These are phyloP conservation scores for Purpureocillium takamizusanense DNA, from an alignment of 2,329 filamentous ascomycete genomes.

Conservation along the genomic window DNA sequence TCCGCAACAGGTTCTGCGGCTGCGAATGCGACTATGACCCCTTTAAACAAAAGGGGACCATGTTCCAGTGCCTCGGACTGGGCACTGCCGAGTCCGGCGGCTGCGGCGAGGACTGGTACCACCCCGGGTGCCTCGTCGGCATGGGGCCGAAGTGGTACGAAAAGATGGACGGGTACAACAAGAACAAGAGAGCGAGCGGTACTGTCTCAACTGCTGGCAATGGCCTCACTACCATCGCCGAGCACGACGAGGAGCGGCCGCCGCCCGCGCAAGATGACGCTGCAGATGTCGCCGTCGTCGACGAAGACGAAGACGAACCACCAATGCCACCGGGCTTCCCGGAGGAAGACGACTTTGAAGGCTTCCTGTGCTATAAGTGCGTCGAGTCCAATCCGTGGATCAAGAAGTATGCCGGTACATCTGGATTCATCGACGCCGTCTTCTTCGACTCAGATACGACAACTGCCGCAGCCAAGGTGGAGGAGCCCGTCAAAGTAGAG, in stretches of 20 bases:
- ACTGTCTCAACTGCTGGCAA: constrained; percentile 1
- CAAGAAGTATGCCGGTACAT: constrained; percentile 71
- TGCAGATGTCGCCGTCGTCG: constrained; percentile 21
- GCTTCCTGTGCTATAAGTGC: constrained; percentile 91
- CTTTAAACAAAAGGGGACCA: constrained; percentile 83
- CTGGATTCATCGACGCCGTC: constrained; percentile 72
- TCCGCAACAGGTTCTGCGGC: constrained; percentile 83
- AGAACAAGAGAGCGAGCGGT: constrained; percentile 20
- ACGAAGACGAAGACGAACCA: constrained; percentile 49
- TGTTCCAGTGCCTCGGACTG: constrained; percentile 93
- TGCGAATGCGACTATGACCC: constrained; percentile 85
- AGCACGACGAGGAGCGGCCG: constrained; percentile 30
- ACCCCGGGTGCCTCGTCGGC: constrained; percentile 84
- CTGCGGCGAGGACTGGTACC: constrained; percentile 97
- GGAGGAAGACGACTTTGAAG: constrained; percentile 78
- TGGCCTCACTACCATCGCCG: constrained; percentile 38
- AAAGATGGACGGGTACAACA: constrained; percentile 32
- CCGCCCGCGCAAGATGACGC: constrained; percentile 9
- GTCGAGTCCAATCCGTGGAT: constrained; percentile 85
- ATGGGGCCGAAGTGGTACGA: constrained; percentile 66
- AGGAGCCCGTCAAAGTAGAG: constrained; percentile 2
- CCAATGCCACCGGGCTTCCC: constrained; percentile 82
- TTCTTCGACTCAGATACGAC: constrained; percentile 39
- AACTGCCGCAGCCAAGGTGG: too few species aligned
- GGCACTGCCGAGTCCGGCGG: constrained; percentile 73